These are phyloP conservation scores for Melocanna baccifera DNA, from an alignment of 176 grass and related monocot species.

Conservation along the genomic window DNA sequence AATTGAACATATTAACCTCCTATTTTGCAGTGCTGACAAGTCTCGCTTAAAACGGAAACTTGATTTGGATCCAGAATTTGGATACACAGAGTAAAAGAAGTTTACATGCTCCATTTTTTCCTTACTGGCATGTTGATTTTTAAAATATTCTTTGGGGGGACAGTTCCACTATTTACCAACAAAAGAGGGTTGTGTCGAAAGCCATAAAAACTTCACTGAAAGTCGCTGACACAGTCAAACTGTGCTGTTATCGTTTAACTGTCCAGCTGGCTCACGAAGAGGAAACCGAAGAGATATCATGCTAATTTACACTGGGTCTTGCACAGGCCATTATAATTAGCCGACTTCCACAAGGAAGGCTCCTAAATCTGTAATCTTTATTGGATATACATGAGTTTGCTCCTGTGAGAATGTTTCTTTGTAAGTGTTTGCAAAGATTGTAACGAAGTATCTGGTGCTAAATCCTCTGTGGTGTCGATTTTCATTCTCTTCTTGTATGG, in stretches of 20 bases:
- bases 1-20: conserved; percentile 27
- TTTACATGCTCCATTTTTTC: conserved; percentile 19
- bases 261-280: conserved; percentile 7
- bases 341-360: conserved; percentile 31
- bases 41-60: conserved; percentile 87
- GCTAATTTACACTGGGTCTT: conserved; percentile 27
- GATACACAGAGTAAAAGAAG: conserved; percentile 50
- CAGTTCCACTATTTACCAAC: conserved; percentile 23
- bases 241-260: not conserved
- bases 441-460: conserved; percentile 5
- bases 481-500: conserved; percentile 8
- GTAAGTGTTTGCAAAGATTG: not conserved
- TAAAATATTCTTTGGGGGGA: conserved; percentile 36
- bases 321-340: conserved; percentile 17
- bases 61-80: conserved; percentile 91
- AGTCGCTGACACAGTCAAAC: conserved; percentile 11
- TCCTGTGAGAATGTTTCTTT: conserved; percentile 6
- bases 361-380: conserved; percentile 26
- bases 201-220: conserved; percentile 21
- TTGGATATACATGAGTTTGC: conserved; percentile 28
- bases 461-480: not conserved
- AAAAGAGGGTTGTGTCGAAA: conserved; percentile 19
- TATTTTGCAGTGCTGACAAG: conserved; percentile 79
- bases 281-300: conserved; percentile 19
- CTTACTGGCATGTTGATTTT: conserved; percentile 30